These are phyloP conservation scores for Termitomyces sp. DNA, from an alignment of 768 basidiomycete species.

Conservation along the genomic window DNA sequence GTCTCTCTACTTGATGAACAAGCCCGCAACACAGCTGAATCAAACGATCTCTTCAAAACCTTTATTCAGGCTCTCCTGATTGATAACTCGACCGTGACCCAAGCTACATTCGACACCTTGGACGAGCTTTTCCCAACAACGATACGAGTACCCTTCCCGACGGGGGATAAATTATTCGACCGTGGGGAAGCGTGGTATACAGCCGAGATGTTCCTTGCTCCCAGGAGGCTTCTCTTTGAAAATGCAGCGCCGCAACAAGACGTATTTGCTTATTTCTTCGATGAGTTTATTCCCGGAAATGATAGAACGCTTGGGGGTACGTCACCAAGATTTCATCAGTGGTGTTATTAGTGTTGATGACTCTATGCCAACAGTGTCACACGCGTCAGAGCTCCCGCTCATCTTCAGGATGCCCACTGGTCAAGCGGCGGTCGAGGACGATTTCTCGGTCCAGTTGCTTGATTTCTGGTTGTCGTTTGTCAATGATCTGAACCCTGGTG, in stretches of 20 bases:
- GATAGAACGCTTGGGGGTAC: slow-evolving; percentile 44
- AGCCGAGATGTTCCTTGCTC: slow-evolving; percentile 51
- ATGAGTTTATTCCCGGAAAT: slow-evolving; percentile 55
- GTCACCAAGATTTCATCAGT: background rate
- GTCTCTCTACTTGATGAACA: slow-evolving; percentile 41
- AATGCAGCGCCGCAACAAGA: slow-evolving; percentile 43
- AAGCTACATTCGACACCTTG: slow-evolving; percentile 35
- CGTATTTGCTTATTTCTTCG: slow-evolving; percentile 52
- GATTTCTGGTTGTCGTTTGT: slow-evolving; percentile 59
- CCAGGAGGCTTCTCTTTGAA: slow-evolving; percentile 47
- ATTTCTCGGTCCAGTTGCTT: slow-evolving; percentile 44
- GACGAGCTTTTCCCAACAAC: slow-evolving; percentile 34
- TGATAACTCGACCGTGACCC: slow-evolving; percentile 46
- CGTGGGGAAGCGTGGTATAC: slow-evolving; percentile 56
- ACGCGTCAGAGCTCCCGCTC: slow-evolving; percentile 47
- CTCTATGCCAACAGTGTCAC: slow-evolving; percentile 33
- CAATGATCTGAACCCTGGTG: slow-evolving; percentile 50
- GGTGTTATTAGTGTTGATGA: background rate
- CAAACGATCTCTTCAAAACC: slow-evolving; percentile 40
- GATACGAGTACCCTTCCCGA: slow-evolving; percentile 48
- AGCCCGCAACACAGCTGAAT: slow-evolving; percentile 34
- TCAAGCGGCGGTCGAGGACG: slow-evolving; percentile 31
- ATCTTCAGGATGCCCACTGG: slow-evolving; percentile 45
- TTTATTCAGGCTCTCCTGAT: slow-evolving; percentile 47
- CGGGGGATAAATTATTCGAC: slow-evolving; percentile 58